phyloP scores from a whole-genome alignment of 1,139 yeast species.

The Blastobotrys persicus region DNA sequence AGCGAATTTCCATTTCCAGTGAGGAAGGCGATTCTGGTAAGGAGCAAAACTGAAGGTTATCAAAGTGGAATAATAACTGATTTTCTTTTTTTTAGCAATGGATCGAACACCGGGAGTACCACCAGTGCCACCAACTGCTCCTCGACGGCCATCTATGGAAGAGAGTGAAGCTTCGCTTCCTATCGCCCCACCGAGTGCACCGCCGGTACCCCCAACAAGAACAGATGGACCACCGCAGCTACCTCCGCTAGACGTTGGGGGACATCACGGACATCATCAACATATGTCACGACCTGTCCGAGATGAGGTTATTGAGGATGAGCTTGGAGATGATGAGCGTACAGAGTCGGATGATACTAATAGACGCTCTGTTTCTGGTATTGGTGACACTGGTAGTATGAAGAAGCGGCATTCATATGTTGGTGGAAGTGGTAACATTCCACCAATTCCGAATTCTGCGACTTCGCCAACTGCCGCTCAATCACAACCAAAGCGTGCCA shows the following conservation, averaged over 20 bases:
- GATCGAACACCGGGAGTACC: background rate
- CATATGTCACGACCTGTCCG: background rate
- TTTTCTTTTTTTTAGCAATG: background rate
- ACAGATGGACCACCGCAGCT: slow-evolving; percentile 11
- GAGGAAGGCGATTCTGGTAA: background rate
- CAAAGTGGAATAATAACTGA: no score
- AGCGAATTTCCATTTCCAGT: background rate
- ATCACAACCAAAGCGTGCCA: slow-evolving; percentile 12
- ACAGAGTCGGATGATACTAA: slow-evolving; percentile 35
- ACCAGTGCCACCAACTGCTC: slow-evolving; percentile 9
- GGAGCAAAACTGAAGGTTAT: background rate
- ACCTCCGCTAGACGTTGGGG: slow-evolving; percentile 7
- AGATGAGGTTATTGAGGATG: slow-evolving; percentile 27
- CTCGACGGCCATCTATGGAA: background rate
- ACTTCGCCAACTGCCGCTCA: slow-evolving; percentile 8
- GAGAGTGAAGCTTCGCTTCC: slow-evolving; percentile 6
- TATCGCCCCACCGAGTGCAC: slow-evolving; percentile 9
- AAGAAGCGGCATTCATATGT: slow-evolving; percentile 26
- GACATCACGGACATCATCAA: slow-evolving; percentile 1
- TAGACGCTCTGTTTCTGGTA: slow-evolving; percentile 10
- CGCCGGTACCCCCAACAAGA: slow-evolving; percentile 7
- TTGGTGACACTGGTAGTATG: slow-evolving; percentile 9
- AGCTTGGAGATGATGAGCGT: slow-evolving; percentile 36
- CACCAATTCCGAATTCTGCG: slow-evolving; percentile 27
- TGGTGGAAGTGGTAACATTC: slow-evolving; percentile 31